These are phyloP conservation scores for Colletotrichum sp. DNA, from an alignment of 2,329 filamentous ascomycete species.

Conservation along the genomic window DNA sequence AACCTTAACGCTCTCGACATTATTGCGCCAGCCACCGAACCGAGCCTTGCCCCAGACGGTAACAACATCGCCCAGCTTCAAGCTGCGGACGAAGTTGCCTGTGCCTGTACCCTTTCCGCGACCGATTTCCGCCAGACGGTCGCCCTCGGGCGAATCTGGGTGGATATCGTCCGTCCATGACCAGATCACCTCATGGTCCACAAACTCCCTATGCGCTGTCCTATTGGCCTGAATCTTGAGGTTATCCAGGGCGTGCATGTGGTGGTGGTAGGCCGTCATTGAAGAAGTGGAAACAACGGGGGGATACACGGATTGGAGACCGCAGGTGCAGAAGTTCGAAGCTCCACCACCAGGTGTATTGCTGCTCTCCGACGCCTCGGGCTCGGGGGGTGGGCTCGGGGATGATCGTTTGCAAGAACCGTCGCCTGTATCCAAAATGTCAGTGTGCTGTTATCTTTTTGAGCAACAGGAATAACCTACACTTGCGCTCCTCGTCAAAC, in stretches of 20 bases:
- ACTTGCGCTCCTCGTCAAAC: slow-evolving; percentile 44
- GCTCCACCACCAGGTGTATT: slow-evolving; percentile 8
- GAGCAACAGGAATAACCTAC: slow-evolving; percentile 15
- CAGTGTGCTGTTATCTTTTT: rapidly evolving
- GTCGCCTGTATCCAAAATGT: background rate
- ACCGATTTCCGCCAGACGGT: slow-evolving; percentile 45
- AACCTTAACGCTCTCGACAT: slow-evolving; percentile 53
- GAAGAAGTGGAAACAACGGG: slow-evolving; percentile 20
- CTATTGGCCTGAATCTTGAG: slow-evolving; percentile 56
- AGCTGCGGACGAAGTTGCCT: slow-evolving; percentile 59
- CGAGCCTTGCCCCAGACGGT: slow-evolving; percentile 67
- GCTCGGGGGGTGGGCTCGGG: background rate
- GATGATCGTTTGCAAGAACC: background rate
- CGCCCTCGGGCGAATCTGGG: slow-evolving; percentile 44
- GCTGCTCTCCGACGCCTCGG: background rate
- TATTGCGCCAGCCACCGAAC: slow-evolving; percentile 60
- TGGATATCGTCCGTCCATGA: slow-evolving; percentile 52
- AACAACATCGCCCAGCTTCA: slow-evolving; percentile 65
- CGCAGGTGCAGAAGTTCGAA: slow-evolving; percentile 33
- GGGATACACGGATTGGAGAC: slow-evolving; percentile 42
- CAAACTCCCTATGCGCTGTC: slow-evolving; percentile 35
- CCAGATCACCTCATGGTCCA: slow-evolving; percentile 59
- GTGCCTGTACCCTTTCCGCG: slow-evolving; percentile 55
- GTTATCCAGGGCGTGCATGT: slow-evolving; percentile 36
- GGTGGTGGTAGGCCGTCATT: slow-evolving; percentile 39